Percentiles rank a stretch among this genome's conserved stretches.
Evolutionary conservation across 108 stramenopile species (phyloP).

Genomic region (Cyclotella atomus): DNA sequence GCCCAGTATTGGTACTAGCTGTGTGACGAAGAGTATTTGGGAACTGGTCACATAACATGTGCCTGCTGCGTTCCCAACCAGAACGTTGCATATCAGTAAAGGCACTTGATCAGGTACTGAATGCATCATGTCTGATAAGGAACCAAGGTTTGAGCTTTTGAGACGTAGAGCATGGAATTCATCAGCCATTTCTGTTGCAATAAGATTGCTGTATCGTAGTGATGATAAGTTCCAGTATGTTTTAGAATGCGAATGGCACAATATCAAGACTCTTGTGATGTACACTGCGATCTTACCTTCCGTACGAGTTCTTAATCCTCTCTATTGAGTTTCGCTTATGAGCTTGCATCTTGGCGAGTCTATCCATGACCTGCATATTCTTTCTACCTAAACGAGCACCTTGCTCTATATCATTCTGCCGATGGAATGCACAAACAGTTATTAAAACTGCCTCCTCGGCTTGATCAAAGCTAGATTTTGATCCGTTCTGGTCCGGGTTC

Average conservation of each 20-base stretch:
- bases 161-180: slow-evolving; percentile 52
- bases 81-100: slow-evolving; percentile 66
- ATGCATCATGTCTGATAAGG: slow-evolving; percentile 41
- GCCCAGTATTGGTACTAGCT: slow-evolving; percentile 75
- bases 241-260: neutral
- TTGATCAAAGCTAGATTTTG: slow-evolving; percentile 15
- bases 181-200: slow-evolving; percentile 61
- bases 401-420: slow-evolving; percentile 87
- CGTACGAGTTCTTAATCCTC: slow-evolving; percentile 60
- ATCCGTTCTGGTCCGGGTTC: neutral
- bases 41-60: slow-evolving; percentile 69
- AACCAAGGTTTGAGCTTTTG: slow-evolving; percentile 46
- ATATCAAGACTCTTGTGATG: neutral
- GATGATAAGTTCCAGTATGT: neutral
- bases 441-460: slow-evolving; percentile 56
- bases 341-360: slow-evolving; percentile 83
- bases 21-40: slow-evolving; percentile 74
- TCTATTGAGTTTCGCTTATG: slow-evolving; percentile 71
- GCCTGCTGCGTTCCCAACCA: slow-evolving; percentile 73
- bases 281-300: slow-evolving; percentile 28
- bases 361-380: slow-evolving; percentile 90
- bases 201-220: slow-evolving; percentile 23
- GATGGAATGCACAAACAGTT: slow-evolving; percentile 71
- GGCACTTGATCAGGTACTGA: slow-evolving; percentile 64
- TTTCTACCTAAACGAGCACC: slow-evolving; percentile 83